Evolutionary conservation across 352 stramenopile species (phyloP).

Genomic region (Lagenidium sp.): DNA sequence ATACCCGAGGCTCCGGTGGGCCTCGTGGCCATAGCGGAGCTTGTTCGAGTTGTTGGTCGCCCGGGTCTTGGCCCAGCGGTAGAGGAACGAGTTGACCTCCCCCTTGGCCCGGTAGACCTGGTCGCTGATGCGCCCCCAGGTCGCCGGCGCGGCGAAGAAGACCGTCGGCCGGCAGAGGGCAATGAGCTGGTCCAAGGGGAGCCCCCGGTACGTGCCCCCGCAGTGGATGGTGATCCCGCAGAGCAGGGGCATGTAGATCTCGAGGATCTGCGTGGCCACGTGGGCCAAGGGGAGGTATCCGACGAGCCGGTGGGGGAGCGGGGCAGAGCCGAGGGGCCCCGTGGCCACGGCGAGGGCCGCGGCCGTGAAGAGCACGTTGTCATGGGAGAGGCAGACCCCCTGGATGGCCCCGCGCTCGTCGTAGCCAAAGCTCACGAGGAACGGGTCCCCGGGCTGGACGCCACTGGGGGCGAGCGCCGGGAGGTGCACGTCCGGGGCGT

Average conservation of each 20-base stretch:
- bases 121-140: slow-evolving; percentile 52
- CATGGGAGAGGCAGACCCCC: slow-evolving; percentile 55
- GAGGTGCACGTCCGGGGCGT: slow-evolving; percentile 9
- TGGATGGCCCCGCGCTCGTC: slow-evolving; percentile 37
- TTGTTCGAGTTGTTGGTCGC: slow-evolving; percentile 77
- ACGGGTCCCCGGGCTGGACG: slow-evolving; percentile 37
- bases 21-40: slow-evolving; percentile 41
- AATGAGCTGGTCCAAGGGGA: slow-evolving; percentile 49
- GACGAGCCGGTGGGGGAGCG: slow-evolving; percentile 60
- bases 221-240: slow-evolving; percentile 54
- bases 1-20: slow-evolving; percentile 58
- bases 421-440: slow-evolving; percentile 55
- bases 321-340: slow-evolving; percentile 25
- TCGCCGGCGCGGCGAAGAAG: slow-evolving; percentile 73
- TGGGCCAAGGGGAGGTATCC: slow-evolving; percentile 66
- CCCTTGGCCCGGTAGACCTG: slow-evolving; percentile 69
- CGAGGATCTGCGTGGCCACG: slow-evolving; percentile 56
- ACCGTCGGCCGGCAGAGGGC: slow-evolving; percentile 45
- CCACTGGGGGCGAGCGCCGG: slow-evolving; percentile 12
- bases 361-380: slow-evolving; percentile 80
- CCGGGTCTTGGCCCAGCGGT: slow-evolving; percentile 70
- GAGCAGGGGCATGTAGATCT: slow-evolving; percentile 64
- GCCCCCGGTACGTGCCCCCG: slow-evolving; percentile 25
- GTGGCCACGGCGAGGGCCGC: slow-evolving; percentile 49
- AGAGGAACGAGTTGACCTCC: slow-evolving; percentile 60